phyloP scores from a whole-genome alignment of 805 yeast species.

The Starmera dryadoides region DNA sequence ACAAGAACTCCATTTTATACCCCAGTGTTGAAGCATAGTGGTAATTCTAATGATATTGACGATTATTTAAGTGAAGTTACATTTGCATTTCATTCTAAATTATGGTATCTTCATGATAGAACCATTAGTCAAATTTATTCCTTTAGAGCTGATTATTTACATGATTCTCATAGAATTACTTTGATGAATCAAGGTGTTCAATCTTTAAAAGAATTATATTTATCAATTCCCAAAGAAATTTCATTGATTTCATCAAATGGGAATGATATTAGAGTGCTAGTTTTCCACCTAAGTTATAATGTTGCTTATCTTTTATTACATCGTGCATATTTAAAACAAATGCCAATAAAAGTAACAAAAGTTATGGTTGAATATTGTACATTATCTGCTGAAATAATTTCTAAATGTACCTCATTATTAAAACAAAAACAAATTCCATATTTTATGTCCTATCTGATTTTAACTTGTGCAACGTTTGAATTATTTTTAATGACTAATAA shows the following conservation, averaged over 20 bases:
- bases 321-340: slow-evolving; percentile 22
- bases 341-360: slow-evolving; percentile 21
- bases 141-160: slow-evolving; percentile 25
- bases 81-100: slow-evolving; percentile 22
- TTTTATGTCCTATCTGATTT: slow-evolving; percentile 24
- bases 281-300: slow-evolving; percentile 23
- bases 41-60: neutral
- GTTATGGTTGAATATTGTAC: slow-evolving; percentile 18
- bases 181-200: slow-evolving; percentile 23
- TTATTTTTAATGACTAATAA: slow-evolving; percentile 22
- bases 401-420: slow-evolving; percentile 10
- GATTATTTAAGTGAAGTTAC: slow-evolving; percentile 15
- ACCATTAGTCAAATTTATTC: slow-evolving; percentile 26
- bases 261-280: slow-evolving; percentile 17
- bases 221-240: slow-evolving; percentile 17
- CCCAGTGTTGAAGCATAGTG: slow-evolving; percentile 4
- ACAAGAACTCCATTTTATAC: slow-evolving; percentile 22
- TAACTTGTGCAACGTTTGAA: slow-evolving; percentile 27
- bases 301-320: slow-evolving; percentile 21
- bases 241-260: slow-evolving; percentile 5
- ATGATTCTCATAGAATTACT: slow-evolving; percentile 23
- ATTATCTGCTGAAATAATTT: slow-evolving; percentile 16
- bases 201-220: slow-evolving; percentile 14
- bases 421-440: slow-evolving; percentile 16
- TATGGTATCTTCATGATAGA: slow-evolving; percentile 26